A percentile compares a stretch with the other conserved stretches of the same genome.
phyloP scores from a whole-genome alignment of 768 basidiomycete species.

The Suillus cothurnatus region DNA sequence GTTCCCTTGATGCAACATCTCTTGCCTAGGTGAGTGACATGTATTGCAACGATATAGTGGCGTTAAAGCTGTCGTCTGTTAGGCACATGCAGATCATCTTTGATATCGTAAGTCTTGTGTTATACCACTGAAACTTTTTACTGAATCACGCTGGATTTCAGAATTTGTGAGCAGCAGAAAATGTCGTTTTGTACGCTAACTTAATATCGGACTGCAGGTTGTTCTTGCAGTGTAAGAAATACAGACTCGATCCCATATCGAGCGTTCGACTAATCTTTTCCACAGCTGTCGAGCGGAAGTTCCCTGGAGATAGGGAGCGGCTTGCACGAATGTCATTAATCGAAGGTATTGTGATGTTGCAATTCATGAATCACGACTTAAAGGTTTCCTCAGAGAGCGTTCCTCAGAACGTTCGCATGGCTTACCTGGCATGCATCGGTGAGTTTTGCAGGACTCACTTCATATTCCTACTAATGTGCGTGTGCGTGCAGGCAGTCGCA shows the following conservation, averaged over 20 bases:
- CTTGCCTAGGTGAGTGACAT: slow-evolving; percentile 62
- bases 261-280: slow-evolving; percentile 15
- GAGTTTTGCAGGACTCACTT: slow-evolving; percentile 10
- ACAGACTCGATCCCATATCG: background rate
- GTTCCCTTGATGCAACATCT: slow-evolving; percentile 85
- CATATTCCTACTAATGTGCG: background rate
- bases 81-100: slow-evolving; percentile 92
- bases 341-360: slow-evolving; percentile 55
- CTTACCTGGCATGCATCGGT: slow-evolving; percentile 87
- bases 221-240: slow-evolving; percentile 67
- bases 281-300: slow-evolving; percentile 83
- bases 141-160: background rate
- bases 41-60: slow-evolving; percentile 10
- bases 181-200: slow-evolving; percentile 37
- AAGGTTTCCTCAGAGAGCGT: slow-evolving; percentile 59
- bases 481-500: slow-evolving; percentile 61
- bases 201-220: slow-evolving; percentile 29
- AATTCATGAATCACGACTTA: background rate
- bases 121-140: background rate
- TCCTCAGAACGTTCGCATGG: slow-evolving; percentile 89
- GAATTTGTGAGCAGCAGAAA: slow-evolving; percentile 31
- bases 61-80: background rate
- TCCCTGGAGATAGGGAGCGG: slow-evolving; percentile 82
- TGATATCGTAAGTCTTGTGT: slow-evolving; percentile 67
- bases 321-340: slow-evolving; percentile 90